Evolutionary conservation across 768 basidiomycete species (phyloP), one percentile per base, ranked within the genome.

Genomic region (Panellus pusillus): DNA sequence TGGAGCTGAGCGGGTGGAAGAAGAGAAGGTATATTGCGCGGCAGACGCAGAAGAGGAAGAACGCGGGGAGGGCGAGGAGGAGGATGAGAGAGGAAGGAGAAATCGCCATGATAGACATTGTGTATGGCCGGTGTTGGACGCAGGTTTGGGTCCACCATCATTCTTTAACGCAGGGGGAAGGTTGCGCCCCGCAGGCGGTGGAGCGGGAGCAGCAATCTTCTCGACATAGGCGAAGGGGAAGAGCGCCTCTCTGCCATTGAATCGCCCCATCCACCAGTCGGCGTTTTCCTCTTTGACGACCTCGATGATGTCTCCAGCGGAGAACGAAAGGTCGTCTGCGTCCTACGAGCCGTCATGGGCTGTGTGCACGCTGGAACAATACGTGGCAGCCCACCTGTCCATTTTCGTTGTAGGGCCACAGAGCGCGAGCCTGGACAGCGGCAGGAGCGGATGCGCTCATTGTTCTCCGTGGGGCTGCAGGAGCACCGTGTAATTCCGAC

Each of bases 231-330:
- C 82, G 12, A 86, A 79, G 0, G 92, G 93, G 75, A 94, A 91
- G 32, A 93, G 76, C 4, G 86, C 58, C 19, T 60, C 49, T 53
- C 72, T 77, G 20, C 84, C 85, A 31, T 84, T 78, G 51, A 78
- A 62, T 55, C 69, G 75, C 24, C n/a, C 92, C 8, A 79, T 81
- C 91, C 91, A 96, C 93, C 93, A 94, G 66, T 94, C 93, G 3
- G 75, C 75, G 53, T 93, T 92, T n/a, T 83, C 87, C 65, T 93
- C 89, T 53, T n/a, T 81, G 38, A 89, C 67, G 52, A 96, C 78
- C 52, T 91, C 88, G 54, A 96, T 80, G 41, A 83, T 74, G 63
- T 94, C 93, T 4, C 91, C 93, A 0, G 79, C 68, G 24, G 72
- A 66, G 76, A 96, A 93, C 1, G 84, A 80, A 8, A 96, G 75